These are phyloP conservation scores for Alternaria sp. DNA, from an alignment of 2,329 filamentous ascomycete genomes.

Conservation along the genomic window DNA sequence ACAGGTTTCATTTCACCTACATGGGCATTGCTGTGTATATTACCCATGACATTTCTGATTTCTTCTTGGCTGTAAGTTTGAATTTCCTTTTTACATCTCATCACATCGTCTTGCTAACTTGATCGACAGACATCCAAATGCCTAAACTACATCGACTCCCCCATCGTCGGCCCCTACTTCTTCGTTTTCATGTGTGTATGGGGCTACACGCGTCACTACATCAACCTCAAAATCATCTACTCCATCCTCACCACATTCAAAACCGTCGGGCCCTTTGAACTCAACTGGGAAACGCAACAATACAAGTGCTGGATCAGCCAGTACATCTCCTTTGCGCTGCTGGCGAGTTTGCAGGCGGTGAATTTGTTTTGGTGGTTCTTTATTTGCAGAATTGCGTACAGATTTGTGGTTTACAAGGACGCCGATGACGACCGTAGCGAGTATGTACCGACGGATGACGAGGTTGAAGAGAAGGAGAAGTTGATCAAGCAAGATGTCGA, in stretches of 20 bases:
- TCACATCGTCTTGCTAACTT: conserved; percentile 1
- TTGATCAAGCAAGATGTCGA: conserved; percentile 18
- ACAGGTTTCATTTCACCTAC: conserved; percentile 96
- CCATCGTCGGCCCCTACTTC: conserved; percentile 84
- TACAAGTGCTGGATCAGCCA: conserved; percentile 79
- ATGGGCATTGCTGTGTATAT: conserved; percentile 94
- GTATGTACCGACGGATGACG: conserved; percentile 63
- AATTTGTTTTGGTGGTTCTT: conserved; percentile 85
- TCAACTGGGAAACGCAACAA: conserved; percentile 78
- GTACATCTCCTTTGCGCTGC: conserved; percentile 70
- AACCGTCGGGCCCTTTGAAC: conserved; percentile 75
- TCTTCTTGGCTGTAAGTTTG: conserved; percentile 85
- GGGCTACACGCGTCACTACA: conserved; percentile 89
- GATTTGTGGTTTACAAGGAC: conserved; percentile 69
- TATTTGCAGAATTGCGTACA: conserved; percentile 76
- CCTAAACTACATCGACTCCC: conserved; percentile 86
- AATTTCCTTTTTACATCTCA: too few relatives aligned
- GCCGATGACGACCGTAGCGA: conserved; percentile 77
- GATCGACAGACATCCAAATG: conserved; percentile 78
- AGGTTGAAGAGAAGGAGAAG: conserved; percentile 43
- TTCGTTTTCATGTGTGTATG: conserved; percentile 80
- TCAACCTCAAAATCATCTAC: conserved; percentile 79
- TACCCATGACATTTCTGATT: conserved; percentile 92
- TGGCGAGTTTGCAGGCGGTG: conserved; percentile 73
- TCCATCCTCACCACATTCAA: conserved; percentile 78